phyloP scores from a whole-genome alignment of 1,139 yeast genomes.

The Insectozyma bohioensis region DNA sequence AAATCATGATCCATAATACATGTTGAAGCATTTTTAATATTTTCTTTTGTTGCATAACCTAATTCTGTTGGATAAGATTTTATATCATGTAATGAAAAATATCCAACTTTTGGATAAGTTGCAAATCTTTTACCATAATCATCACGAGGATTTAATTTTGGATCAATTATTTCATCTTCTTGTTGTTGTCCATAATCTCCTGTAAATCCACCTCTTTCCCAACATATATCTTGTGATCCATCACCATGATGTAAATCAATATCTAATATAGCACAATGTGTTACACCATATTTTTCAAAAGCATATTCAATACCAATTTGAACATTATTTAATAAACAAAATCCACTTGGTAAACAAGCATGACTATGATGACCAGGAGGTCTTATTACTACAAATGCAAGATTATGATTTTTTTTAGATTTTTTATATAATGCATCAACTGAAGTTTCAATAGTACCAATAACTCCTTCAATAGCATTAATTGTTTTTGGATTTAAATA shows the following conservation, averaged over 20 bases:
- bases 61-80: conserved; percentile 84
- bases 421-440: conserved; percentile 54
- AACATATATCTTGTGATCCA: conserved; percentile 85
- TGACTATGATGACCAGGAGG: conserved; percentile 96
- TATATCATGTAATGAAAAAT: conserved; percentile 82
- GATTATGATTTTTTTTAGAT: conserved; percentile 37
- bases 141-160: conserved; percentile 38
- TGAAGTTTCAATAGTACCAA: conserved; percentile 77
- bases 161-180: conserved; percentile 36
- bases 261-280: conserved; percentile 82
- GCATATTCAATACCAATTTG: conserved; percentile 86
- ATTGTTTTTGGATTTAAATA: conserved; percentile 68
- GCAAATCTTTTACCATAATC: conserved; percentile 57
- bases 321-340: conserved; percentile 78
- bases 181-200: conserved; percentile 51
- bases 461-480: conserved; percentile 74
- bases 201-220: conserved; percentile 70
- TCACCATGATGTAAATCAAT: conserved; percentile 93
- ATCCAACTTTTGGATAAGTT: conserved; percentile 67
- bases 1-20: conserved; percentile 80
- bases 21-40: conserved; percentile 74
- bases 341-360: conserved; percentile 82
- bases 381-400: conserved; percentile 69
- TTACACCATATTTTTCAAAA: conserved; percentile 56
- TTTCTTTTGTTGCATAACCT: conserved; percentile 73